Conservation (phyloP, 192 early-diverging fungal species). For the Dissophora ornata region DNA sequence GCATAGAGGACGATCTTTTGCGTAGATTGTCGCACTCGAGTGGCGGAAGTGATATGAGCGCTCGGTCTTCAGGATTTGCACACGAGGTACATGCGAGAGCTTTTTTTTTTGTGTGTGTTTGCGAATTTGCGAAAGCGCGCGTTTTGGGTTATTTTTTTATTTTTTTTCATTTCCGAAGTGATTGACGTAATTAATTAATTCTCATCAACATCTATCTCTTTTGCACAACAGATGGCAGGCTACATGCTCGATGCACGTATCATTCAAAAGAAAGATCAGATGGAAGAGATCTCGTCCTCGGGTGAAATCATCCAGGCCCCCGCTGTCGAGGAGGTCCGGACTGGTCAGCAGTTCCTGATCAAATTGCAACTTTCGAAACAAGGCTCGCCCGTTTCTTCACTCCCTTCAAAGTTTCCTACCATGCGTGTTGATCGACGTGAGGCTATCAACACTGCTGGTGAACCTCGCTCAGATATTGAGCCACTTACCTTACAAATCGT, state of each 20-base stretch:
- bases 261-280: conserved; percentile 53
- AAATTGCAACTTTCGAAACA: conserved; percentile 29
- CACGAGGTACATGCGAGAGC: background rate
- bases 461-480: conserved; percentile 32
- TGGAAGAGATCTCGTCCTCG: conserved; percentile 18
- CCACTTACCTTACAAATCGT: conserved; percentile 45
- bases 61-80: background rate
- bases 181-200: too few species aligned
- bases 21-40: conserved; percentile 9
- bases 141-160: background rate
- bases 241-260: conserved; percentile 44
- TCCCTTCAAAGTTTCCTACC: conserved; percentile 19
- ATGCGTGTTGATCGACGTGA: conserved; percentile 50
- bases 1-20: background rate
- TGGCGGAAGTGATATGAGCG: background rate
- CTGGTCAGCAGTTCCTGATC: conserved; percentile 51
- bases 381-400: background rate
- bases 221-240: conserved; percentile 3
- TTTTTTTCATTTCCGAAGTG: conserved; percentile 1
- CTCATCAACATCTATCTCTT: too few species aligned
- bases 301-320: conserved; percentile 17
- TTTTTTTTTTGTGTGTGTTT: background rate
- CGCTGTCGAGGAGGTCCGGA: conserved; percentile 33
- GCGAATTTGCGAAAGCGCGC: background rate
- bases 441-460: conserved; percentile 50